Evolutionary conservation across 257 asterid species (phyloP).

Genomic region (Paulownia fortunei): DNA sequence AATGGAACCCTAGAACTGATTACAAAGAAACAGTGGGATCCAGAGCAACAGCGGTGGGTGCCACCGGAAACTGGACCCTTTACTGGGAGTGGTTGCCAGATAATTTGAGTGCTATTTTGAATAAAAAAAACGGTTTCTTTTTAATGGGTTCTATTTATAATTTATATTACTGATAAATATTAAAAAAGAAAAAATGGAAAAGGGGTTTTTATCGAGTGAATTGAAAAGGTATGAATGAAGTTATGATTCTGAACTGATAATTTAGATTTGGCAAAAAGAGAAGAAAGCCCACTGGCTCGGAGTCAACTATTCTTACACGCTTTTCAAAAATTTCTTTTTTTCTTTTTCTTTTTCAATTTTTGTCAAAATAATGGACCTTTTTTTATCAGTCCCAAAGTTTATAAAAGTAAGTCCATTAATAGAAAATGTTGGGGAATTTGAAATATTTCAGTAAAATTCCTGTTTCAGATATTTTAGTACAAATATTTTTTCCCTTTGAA

Average conservation of each 20-base stretch:
- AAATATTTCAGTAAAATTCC: not conserved
- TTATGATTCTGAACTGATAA: conserved; percentile 17
- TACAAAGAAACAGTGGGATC: conserved; percentile 36
- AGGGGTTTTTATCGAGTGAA: conserved; percentile 18
- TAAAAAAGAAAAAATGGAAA: not conserved
- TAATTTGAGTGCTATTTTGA: conserved; percentile 24
- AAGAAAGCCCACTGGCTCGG: conserved; percentile 15
- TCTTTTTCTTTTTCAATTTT: not conserved
- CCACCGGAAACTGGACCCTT: conserved; percentile 44
- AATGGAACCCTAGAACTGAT: conserved; percentile 34
- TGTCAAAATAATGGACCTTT: not conserved
- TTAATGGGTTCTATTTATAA: not conserved
- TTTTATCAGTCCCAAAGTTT: not conserved
- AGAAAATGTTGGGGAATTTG: conserved; percentile 2
- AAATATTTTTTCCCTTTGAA: not conserved
- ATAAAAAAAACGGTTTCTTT: not conserved
- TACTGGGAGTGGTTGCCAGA: conserved; percentile 44
- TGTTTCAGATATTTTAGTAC: not conserved
- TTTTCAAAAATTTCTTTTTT: conserved; percentile 21
- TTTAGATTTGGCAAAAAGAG: conserved; percentile 16
- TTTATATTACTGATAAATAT: not conserved
- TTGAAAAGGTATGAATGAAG: not conserved
- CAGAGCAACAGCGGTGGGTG: conserved; percentile 38
- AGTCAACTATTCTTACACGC: conserved; percentile 37
- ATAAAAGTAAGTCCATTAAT: not conserved